Base-by-base conservation (phyloP, 1,139 yeast species). In the Geotrichum bryndzae region DNA sequence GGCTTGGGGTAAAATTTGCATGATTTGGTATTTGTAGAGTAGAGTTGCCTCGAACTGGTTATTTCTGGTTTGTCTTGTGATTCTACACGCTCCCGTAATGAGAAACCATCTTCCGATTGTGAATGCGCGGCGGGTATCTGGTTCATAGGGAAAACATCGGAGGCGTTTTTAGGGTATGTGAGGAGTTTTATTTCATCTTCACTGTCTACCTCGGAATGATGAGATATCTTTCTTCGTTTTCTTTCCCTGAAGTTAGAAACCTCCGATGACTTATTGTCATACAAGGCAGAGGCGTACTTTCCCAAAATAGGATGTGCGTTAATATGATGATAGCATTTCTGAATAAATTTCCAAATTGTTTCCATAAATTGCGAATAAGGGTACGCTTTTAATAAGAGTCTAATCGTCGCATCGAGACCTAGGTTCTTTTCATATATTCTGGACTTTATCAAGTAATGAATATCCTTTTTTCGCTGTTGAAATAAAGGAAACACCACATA, bases 1-100 rank as follows among this genome's bases (percentile, higher is more conserved):
- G 58, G 58, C 33, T 56, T 56, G 29, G 25, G 13, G 38, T 31
- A 56, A 33, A 56, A 56, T n/a, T 33, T 56, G 31, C 31, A 56
- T 10, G 54, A 22, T 33, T 50, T 50, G 35, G n/a, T 4, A 6
- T 23, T 22, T 29, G 27, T 15, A 15, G 23, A 45, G 41, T 7
- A 7, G 18, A 25, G 41, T n/a, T 22, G 25, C 25, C 5, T 29
- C 25, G 18, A 22, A 33, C n/a, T 29, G 33, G 1, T 29, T 29
- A 29, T 29, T 8, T 29, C 33, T 8, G 4, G 33, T 29, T 8
- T 29, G 10, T 29, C 8, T 29, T 8, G 33, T 29, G 33, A 29
- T 6, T 5, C 33, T 29, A 29, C 10, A 29, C 1, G 7, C 33
- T 29, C 33, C 4, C 7, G 33, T 29, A 29, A 8, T 51, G n/a